Base-by-base conservation (phyloP, 371 early-diverging fungal species). In the Vairimorpha apis region DNA sequence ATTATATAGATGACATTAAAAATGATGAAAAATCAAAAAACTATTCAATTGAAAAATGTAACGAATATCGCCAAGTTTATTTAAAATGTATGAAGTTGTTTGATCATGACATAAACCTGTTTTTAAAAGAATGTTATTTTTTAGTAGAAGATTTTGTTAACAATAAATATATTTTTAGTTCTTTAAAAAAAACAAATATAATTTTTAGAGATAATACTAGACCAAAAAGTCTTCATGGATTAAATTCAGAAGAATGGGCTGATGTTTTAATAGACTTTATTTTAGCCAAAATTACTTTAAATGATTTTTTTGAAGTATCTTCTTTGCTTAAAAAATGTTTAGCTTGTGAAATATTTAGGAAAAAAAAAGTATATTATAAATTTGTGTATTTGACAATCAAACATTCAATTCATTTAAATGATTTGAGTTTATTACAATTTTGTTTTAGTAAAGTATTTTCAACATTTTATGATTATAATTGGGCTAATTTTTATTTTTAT, bases 241-340 rank as follows among this genome's bases (percentile, higher is more conserved):
- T 79, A 33, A 49, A 65, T 25, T 33, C 56, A 21, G 62, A 76
- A 8, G 79, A 79, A 59, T 79, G 79, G 79, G 49, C 47, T 33
- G n/a, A 63, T 65, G 60, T 79, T 33, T 18, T 76, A 0, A 60
- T 38, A 30, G 44, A 65, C 0, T 53, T 37, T 30, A 65, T 74
- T 3, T 33, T 35, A 14, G 21, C 8, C 38, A 62, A 51, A 5
- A 63, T 76, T 12, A 32, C 14, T 13, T 30, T 25, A 18, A 25
- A 27, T 2, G 38, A 75, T 8, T 60, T 33, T 60, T 21, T 37
- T 18, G 65, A 65, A 13, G 71, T 72, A 21, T 58, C 69, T 21
- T 58, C 64, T n/a, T 37, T 80, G 3, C 21, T 83, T 32, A 70
- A 67, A 45, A 75, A 75, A 33, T 59, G 43, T 1, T 37, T 81